phyloP scores from a whole-genome alignment of 768 basidiomycete species.

The Leccinellum albellum region DNA sequence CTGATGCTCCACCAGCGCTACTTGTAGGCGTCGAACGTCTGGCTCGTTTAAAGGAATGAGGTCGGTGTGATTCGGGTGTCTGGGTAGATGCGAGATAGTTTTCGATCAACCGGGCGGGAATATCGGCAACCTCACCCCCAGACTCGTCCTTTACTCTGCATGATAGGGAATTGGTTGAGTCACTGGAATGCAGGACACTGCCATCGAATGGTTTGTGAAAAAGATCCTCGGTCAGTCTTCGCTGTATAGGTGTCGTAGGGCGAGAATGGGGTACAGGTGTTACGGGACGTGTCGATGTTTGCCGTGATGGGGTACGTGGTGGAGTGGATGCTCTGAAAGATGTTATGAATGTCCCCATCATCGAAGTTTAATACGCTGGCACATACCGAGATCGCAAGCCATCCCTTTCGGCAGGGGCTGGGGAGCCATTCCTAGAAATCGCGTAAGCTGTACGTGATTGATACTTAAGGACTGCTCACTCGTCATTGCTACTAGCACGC shows the following conservation, averaged over 20 bases:
- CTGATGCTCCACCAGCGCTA: conserved; percentile 10
- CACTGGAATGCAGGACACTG: background rate
- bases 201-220: background rate
- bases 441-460: conserved; percentile 1
- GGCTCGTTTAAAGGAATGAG: conserved; percentile 66
- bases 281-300: conserved; percentile 12
- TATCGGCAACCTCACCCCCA: conserved; percentile 58
- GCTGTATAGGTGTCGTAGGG: conserved; percentile 12
- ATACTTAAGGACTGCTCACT: conserved; percentile 9
- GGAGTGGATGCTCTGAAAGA: conserved; percentile 17
- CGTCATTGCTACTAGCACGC: background rate
- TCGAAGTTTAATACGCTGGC: background rate
- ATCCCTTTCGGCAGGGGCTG: background rate
- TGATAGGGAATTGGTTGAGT: background rate
- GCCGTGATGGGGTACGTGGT: conserved; percentile 12
- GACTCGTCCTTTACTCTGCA: conserved; percentile 21
- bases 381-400: conserved; percentile 16
- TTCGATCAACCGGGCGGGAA: conserved; percentile 51
- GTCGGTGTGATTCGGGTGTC: conserved; percentile 60
- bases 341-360: background rate
- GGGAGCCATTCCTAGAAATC: conserved; percentile 1
- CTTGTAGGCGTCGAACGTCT: conserved; percentile 43
- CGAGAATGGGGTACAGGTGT: conserved; percentile 11
- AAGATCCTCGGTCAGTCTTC: background rate
- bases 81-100: conserved; percentile 46